Evolutionary conservation across 2,329 filamentous ascomycete species (phyloP).

Genomic region (Camillea tinctor): DNA sequence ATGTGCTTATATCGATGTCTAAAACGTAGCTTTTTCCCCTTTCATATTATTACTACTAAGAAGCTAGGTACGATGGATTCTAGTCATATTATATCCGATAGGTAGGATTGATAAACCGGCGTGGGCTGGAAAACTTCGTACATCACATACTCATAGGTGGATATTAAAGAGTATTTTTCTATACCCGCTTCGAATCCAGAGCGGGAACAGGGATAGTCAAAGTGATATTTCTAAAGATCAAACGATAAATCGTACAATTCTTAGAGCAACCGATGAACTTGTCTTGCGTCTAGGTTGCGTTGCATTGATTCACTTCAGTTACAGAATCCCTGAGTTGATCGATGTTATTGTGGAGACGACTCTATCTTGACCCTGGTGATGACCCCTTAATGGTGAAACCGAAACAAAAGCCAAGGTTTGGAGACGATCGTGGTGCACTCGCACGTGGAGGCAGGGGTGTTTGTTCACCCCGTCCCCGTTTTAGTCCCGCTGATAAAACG

Average conservation of each 20-base stretch:
- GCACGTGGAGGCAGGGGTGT: background rate
- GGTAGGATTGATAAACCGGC: no score
- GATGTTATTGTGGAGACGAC: background rate
- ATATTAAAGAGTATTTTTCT: background rate
- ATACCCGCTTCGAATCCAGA: background rate
- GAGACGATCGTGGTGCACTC: background rate
- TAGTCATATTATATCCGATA: no score
- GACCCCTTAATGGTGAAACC: background rate
- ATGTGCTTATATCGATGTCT: no score
- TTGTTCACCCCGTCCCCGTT: background rate
- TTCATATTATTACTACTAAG: no score
- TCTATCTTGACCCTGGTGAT: background rate
- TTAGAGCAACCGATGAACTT: background rate
- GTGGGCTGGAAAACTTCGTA: no score
- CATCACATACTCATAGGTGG: no score
- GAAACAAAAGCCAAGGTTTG: background rate
- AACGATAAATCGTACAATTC: background rate
- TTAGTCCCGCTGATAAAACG: background rate
- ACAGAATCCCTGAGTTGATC: background rate
- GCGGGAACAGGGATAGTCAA: background rate
- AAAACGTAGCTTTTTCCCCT: no score
- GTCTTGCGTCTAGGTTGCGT: background rate
- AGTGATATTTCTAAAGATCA: background rate
- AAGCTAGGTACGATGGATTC: no score
- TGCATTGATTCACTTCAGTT: constrained; percentile 4